Evolutionary conservation across 129 eudicot species (phyloP), one percentile per base, ranked within the genome.

Genomic region (Silybum marianum): DNA sequence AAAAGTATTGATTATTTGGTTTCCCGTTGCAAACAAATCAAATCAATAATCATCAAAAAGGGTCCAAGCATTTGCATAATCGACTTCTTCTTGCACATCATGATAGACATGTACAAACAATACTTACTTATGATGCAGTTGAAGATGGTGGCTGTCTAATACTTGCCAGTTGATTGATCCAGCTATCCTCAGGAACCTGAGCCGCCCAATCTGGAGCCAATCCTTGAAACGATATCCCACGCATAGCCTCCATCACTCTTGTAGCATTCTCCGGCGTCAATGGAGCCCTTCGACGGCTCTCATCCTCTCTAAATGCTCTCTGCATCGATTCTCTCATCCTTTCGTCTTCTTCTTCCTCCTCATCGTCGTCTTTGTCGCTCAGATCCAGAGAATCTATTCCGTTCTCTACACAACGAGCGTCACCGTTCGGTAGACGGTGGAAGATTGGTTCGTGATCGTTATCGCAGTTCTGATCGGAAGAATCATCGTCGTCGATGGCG

Each of bases 201-300:
- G 73, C 79, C 76, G 90, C 90, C 98, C 98, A 95, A 80, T 92
- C 93, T 3, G 98, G 97, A 80, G 93, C 78, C n/a, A 48, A 71
- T 76, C 97, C 99, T 46, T 85, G 82, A 28, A 95, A 92, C 38
- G 94, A 88, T 2, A 95, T 78, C 78, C 90, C 87, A 9, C 99
- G 88, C 99, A 95, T 95, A 19, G 99, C 97, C 81, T 92, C 97
- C 91, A 85, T 88, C 78, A 95, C 99, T 84, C 97, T 90, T 69
- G 21, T 32, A 32, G 97, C 85, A 82, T 92, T 92, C 83, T 92
- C 99, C 74, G 90, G 73, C 88, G 99, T 66, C 90, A 92, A 75
- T 9, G 97, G 99, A 69, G 99, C 97, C 70, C 88, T 85, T 24
- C 99, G 92, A 19, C 99, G 91, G 71, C 84, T 86, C 87, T 95